These are phyloP conservation scores for Globisporangium nodosum DNA, from an alignment of 352 stramenopile species.

Conservation along the genomic window DNA sequence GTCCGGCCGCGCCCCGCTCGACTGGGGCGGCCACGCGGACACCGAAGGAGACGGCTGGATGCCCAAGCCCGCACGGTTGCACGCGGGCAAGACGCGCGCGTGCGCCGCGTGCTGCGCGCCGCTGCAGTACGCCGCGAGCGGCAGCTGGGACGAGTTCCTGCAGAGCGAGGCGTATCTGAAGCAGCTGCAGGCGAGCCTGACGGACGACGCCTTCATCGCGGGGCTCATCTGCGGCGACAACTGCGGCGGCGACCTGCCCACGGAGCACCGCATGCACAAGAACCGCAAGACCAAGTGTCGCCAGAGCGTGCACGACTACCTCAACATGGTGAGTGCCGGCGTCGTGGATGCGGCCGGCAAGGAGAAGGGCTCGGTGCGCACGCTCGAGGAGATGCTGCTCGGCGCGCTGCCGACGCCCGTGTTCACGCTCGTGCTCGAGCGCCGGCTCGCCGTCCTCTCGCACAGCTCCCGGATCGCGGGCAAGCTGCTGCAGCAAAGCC, in stretches of 20 bases:
- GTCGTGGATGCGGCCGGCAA: slow-evolving; percentile 64
- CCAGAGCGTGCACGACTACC: slow-evolving; percentile 73
- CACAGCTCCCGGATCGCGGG: slow-evolving; percentile 68
- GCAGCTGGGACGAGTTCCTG: slow-evolving; percentile 81
- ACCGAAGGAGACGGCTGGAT: slow-evolving; percentile 80
- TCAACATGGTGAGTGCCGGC: slow-evolving; percentile 80
- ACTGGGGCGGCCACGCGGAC: slow-evolving; percentile 40
- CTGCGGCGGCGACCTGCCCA: slow-evolving; percentile 64
- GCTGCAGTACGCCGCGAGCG: slow-evolving; percentile 60
- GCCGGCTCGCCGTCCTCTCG: slow-evolving; percentile 73
- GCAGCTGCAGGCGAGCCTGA: slow-evolving; percentile 66
- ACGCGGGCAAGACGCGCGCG: slow-evolving; percentile 72
- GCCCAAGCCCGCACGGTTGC: slow-evolving; percentile 71
- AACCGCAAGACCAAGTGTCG: slow-evolving; percentile 78
- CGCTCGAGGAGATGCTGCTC: slow-evolving; percentile 80
- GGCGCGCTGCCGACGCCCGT: slow-evolving; percentile 67
- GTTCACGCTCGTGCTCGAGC: slow-evolving; percentile 73
- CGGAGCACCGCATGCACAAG: slow-evolving; percentile 83
- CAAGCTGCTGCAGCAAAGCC: slow-evolving; percentile 46
- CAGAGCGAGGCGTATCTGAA: slow-evolving; percentile 72
- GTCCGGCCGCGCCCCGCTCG: not conserved
- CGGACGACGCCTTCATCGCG: slow-evolving; percentile 76
- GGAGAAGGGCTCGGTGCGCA: slow-evolving; percentile 69
- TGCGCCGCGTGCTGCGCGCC: slow-evolving; percentile 74
- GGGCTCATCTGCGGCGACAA: slow-evolving; percentile 74